Evolutionary conservation across 306 rosid genomes (phyloP), one percentile per base, ranked within the genome.

Genomic region (Cucurbita argyrosperma): DNA sequence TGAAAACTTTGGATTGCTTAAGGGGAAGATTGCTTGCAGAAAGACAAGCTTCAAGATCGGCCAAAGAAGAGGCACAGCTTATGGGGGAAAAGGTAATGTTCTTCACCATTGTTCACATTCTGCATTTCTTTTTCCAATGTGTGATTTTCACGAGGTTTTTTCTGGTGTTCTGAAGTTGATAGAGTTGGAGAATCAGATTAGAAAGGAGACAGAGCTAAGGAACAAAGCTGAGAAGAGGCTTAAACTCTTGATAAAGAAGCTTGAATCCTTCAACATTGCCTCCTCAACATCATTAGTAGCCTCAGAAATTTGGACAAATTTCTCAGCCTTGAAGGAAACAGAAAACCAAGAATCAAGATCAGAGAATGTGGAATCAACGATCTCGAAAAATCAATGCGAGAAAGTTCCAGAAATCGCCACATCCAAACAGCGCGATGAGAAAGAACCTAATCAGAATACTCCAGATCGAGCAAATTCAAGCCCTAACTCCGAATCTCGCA

Each of bases 11-110:
- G 46, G 92, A 80, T 43, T 89, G 89, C 78, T 84, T 93, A 15
- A 89, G 98, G 85, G 97, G 98, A 76, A 89, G 96, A 76, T 88
- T 93, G 53, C 83, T 89, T 11, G 94, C 96, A 67, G 97, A 93
- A 75, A 93, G 98, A 78, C 94, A 87, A 51, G 92, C 90, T 78
- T 93, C 98, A 73, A 93, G 72, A 81, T 58, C 75, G 35, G 98
- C 98, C 26, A 93, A 87, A 52, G 85, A 84, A 38, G 79, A 84
- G 74, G 88, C 81, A 43, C 87, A 89, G 70, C 51, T 80, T 72
- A 75, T 87, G 87, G 90, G 52, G 61, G 76, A 79, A 50, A 90
- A 85, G 92, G 98, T 92, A 78, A 57, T 11, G 13, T 49, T 74
- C 67, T 42, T 23, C 8, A 42, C 50, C 30, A 35, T 65, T 67